Base-by-base conservation (phyloP, 163 green algal genomes). In the Volvox carteri region DNA sequence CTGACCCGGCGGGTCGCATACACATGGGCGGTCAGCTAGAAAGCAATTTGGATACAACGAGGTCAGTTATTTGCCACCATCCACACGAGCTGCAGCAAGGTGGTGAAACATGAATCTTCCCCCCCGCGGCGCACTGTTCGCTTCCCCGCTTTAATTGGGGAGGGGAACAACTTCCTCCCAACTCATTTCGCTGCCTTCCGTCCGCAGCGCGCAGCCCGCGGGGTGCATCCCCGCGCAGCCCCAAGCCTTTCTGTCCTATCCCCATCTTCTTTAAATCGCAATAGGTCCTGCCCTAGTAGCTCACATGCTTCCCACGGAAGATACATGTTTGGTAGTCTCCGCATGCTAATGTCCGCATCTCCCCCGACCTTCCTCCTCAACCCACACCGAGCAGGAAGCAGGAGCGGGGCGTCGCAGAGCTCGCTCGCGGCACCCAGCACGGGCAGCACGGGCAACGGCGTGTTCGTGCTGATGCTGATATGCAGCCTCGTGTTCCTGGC, bases 391-490 rank as follows among this genome's bases (percentile, higher is more conserved):
- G 58, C 58, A 6, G 58, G 19, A n/a, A n/a, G n/a, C n/a, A n/a
- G n/a, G n/a, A n/a, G n/a, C n/a, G n/a, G n/a, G n/a, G n/a, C n/a
- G n/a, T n/a, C n/a, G n/a, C n/a, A n/a, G n/a, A n/a, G n/a, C n/a
- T n/a, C n/a, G n/a, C n/a, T n/a, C n/a, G n/a, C 58, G 21, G 58
- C 19, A 74, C 65, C 19, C 65, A 18, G 30, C 68, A n/a, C 18
- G n/a, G 65, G 25, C 79, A 46, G 42, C 18, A 56, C n/a, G 39
- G 95, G 95, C 39, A 96, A 94, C 60, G 96, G 95, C 33, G 86
- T 96, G 6, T 97, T 97, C 52, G 50, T 92, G 3, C 87, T 98
- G 54, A 87, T 97, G 41, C 73, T 97, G 19, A 41, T 96, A 2
- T 97, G 97, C 84, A 86, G 95, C 52, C 86, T 91, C 0, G 33